A percentile compares a stretch with the other conserved stretches of the same genome.
Conservation (phyloP, 768 basidiomycete genomes). For the Lactifluus hygrophoroides region DNA sequence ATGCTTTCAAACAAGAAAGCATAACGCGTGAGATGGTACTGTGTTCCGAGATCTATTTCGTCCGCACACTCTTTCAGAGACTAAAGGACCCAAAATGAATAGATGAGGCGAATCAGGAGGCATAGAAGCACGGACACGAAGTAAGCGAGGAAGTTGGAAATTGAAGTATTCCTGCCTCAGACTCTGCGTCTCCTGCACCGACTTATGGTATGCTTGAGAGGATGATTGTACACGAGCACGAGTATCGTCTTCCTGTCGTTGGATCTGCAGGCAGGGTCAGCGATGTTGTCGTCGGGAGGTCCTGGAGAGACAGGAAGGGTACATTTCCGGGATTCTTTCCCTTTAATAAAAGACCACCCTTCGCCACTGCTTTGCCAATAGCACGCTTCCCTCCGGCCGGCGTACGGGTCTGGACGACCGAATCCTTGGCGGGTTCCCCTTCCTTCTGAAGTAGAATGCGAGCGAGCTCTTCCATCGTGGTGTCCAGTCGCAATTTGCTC, state of each 20-base stretch:
- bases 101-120: not conserved
- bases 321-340: slow-evolving; percentile 90
- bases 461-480: slow-evolving; percentile 90
- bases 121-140: slow-evolving; percentile 58
- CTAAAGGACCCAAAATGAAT: slow-evolving; percentile 30
- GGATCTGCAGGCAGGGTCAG: slow-evolving; percentile 42
- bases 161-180: slow-evolving; percentile 98
- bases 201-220: slow-evolving; percentile 85
- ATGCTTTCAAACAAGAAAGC: slow-evolving; percentile 91
- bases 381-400: slow-evolving; percentile 66
- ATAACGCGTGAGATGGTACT: slow-evolving; percentile 93
- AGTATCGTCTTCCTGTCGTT: slow-evolving; percentile 92
- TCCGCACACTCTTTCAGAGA: slow-evolving; percentile 91
- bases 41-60: slow-evolving; percentile 95
- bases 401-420: slow-evolving; percentile 53
- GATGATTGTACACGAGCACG: slow-evolving; percentile 74
- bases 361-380: slow-evolving; percentile 86
- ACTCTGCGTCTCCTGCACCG: slow-evolving; percentile 80
- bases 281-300: slow-evolving; percentile 1
- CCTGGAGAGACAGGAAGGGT: slow-evolving; percentile 16
- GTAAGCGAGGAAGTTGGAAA: slow-evolving; percentile 87
- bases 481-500: slow-evolving; percentile 76
- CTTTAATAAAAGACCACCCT: slow-evolving; percentile 82
- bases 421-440: slow-evolving; percentile 86
- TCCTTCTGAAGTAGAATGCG: slow-evolving; percentile 89